A percentile compares a stretch with the other conserved stretches of the same genome.
Evolutionary conservation across 192 early-diverging fungal species (phyloP).

Genomic region (Coemansia sp.): DNA sequence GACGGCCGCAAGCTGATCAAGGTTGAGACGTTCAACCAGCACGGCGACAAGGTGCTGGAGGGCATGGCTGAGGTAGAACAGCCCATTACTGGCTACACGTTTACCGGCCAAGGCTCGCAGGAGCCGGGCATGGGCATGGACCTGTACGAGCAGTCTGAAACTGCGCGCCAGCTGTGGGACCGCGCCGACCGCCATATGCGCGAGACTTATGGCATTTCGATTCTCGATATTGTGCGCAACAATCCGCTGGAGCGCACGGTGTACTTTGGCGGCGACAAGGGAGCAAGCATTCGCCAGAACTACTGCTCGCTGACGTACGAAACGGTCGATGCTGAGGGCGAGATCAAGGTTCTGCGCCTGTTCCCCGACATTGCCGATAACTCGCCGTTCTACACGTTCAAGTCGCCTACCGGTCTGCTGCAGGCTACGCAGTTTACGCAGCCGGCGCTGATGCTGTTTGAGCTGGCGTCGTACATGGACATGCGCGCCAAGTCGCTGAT

Average conservation of each 20-base stretch:
- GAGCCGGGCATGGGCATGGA: constrained; percentile 95
- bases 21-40: constrained; percentile 73
- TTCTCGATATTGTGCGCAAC: constrained; percentile 84
- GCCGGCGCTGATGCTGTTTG: constrained; percentile 87
- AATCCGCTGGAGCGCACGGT: constrained; percentile 85
- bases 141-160: constrained; percentile 73
- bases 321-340: constrained; percentile 68
- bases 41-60: constrained; percentile 65
- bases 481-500: constrained; percentile 82
- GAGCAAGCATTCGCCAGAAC: constrained; percentile 75
- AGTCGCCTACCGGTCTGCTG: constrained; percentile 43
- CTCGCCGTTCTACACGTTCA: constrained; percentile 1
- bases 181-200: constrained; percentile 83
- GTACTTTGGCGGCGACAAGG: constrained; percentile 85
- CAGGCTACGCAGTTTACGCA: constrained; percentile 97
- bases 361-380: constrained; percentile 63
- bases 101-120: constrained; percentile 95
- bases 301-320: constrained; percentile 89
- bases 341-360: constrained; percentile 87
- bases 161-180: constrained; percentile 90
- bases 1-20: constrained; percentile 88
- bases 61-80: constrained; percentile 89
- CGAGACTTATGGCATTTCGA: constrained; percentile 81
- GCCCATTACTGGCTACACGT: constrained; percentile 81
- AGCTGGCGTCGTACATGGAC: constrained; percentile 73